Evolutionary conservation across 768 basidiomycete species (phyloP), one percentile per base, ranked within the genome.

Genomic region (Hypsizygus marmoreus): DNA sequence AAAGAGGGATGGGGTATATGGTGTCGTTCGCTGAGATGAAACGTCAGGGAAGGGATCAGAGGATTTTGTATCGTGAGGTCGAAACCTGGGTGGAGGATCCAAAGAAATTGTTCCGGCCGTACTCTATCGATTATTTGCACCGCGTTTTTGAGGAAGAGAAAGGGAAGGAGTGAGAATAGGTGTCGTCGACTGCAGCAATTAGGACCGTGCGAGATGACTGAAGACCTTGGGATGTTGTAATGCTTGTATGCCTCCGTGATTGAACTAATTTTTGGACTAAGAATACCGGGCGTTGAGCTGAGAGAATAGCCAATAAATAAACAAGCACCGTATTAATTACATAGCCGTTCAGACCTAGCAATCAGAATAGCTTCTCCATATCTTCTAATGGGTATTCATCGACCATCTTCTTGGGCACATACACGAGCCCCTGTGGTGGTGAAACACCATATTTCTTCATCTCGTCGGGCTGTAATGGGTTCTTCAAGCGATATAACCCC

Each of bases 311-410:
- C 6, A 7, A 14, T 34, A 14, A 42, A 14, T 23, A 31, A 45
- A 23, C 24, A 40, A 7, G 33, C n/a, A n/a, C n/a, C n/a, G n/a
- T n/a, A n/a, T n/a, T n/a, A n/a, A n/a, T n/a, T n/a, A n/a, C n/a
- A n/a, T n/a, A n/a, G n/a, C n/a, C n/a, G n/a, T n/a, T n/a, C n/a
- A n/a, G n/a, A n/a, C n/a, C n/a, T n/a, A 31, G 29, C 28, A 31
- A 24, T 54, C 42, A 66, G 43, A 64, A 65, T 10, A 65, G 2
- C 35, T 55, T 57, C 25, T 57, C 51, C 60, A 58, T 60, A 3
- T 62, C 53, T 32, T 61, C 55, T 31, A 61, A 36, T 20, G 42
- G 49, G 13, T 51, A 29, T 30, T 50, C 60, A 19, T 67, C 62
- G 9, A 62, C 46, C 34, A 68, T 43, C 28, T 50, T 47, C 44